phyloP scores from a whole-genome alignment of 257 asterid genomes.

The Solanum etuberosum region DNA sequence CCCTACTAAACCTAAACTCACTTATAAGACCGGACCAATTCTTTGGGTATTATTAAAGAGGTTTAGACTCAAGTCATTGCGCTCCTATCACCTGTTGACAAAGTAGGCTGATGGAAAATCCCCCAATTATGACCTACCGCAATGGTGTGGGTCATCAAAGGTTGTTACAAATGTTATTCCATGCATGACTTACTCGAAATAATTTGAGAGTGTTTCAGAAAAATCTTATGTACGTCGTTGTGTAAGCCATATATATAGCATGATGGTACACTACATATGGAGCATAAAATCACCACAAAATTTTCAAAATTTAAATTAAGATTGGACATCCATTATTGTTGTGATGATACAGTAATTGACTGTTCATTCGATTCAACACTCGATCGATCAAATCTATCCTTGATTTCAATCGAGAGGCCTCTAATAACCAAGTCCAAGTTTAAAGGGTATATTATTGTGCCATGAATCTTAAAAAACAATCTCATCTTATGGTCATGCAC shows the following conservation, averaged over 20 bases:
- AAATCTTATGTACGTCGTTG: not conserved
- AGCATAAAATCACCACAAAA: not conserved
- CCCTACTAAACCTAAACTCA: not conserved
- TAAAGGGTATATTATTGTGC: not conserved
- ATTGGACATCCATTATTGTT: not conserved
- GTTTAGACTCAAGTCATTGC: not conserved
- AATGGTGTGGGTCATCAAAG: not conserved
- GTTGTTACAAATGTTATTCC: not conserved
- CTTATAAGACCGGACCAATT: not conserved
- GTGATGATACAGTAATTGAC: not conserved
- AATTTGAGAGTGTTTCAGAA: not conserved
- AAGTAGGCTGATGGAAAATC: not conserved
- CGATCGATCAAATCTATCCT: not conserved
- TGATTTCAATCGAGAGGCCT: not conserved
- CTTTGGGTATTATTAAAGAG: not conserved
- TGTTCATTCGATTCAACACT: not conserved
- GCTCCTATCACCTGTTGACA: not conserved
- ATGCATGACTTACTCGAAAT: not conserved
- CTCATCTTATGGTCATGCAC: not conserved
- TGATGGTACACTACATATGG: not conserved
- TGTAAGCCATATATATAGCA: not conserved
- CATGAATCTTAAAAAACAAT: not conserved
- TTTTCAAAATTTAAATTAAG: not conserved
- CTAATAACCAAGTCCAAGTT: not conserved
- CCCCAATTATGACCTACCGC: not conserved